Conservation (phyloP, 306 rosid species). For the Vigna reflexopilosa region DNA sequence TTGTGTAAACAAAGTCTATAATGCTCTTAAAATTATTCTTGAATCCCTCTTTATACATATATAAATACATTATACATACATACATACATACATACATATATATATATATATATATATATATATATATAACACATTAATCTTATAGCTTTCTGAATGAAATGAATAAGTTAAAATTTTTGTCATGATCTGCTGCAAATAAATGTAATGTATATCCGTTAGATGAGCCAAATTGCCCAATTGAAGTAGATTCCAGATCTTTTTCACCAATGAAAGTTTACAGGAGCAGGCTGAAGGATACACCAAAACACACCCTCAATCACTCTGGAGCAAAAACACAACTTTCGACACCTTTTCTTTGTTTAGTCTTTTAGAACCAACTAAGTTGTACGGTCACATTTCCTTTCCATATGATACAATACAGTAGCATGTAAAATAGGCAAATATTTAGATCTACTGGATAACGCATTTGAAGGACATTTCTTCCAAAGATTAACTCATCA, state of each 20-base stretch:
- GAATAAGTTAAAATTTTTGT: background rate
- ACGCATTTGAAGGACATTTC: background rate
- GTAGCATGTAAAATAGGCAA: slow-evolving; percentile 7
- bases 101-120: too few relatives aligned
- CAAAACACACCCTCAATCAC: background rate
- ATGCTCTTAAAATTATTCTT: too few relatives aligned
- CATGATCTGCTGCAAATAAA: too few relatives aligned
- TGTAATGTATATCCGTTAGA: background rate
- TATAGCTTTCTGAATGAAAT: background rate
- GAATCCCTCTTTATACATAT: too few relatives aligned
- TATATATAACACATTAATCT: too few relatives aligned
- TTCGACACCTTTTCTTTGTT: slow-evolving; percentile 10
- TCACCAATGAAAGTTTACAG: background rate
- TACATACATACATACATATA: too few relatives aligned
- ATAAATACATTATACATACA: too few relatives aligned
- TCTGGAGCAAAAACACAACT: background rate
- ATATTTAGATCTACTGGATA: slow-evolving; percentile 9
- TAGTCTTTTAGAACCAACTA: background rate
- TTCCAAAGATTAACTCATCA: background rate
- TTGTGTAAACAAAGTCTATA: too few relatives aligned
- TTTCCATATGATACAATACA: slow-evolving; percentile 27
- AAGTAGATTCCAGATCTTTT: background rate
- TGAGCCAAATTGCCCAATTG: background rate
- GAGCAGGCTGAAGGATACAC: slow-evolving; percentile 1
- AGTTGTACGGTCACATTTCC: background rate